Evolutionary conservation across 805 yeast genomes (phyloP), one percentile per base, ranked within the genome.

Genomic region (Blastobotrys parvus): DNA sequence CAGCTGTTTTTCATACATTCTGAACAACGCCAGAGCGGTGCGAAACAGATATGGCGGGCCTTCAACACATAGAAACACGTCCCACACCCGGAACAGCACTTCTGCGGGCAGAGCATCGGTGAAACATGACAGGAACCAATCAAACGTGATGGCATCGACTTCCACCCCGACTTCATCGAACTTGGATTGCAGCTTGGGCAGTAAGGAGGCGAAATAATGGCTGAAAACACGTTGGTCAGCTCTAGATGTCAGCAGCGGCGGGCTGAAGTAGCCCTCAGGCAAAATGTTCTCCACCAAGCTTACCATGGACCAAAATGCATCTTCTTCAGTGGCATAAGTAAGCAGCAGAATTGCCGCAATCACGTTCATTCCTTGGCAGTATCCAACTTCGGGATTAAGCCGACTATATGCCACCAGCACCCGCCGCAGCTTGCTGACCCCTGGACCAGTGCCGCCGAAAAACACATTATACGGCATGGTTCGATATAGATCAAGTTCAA

Each of bases 301-400:
- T 19, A 71, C 69, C 45, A 73, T 69, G 3, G 70, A 60, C 78
- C 80, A 74, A 45, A 73, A 76, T 4, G 75, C 68, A 42, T 74
- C 78, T 44, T 72, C 78, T 39, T 72, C 73, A 2, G 66, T 61
- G 3, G 66, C 61, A 38, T 59, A 66, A 0, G 70, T 68, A 18
- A 76, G 52, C 10, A 76, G 53, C 7, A 76, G 47, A 37, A 70
- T 72, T 0, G 77, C 82, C 8, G 70, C 72, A n/a, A 76, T 70
- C 50, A 75, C 69, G 53, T 76, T 76, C 82, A 76, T 61, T 1
- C 82, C 82, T 50, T 76, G 82, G 41, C 76, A 71, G 53, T 76
- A 76, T 0, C 82, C 81, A 35, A 75, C 61, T 0, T 62, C 62
- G 0, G 74, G 71, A 45, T 68, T 67, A 46, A 72, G 65, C 4